Base-by-base conservation (phyloP, 768 basidiomycete species). In the Suillus decipiens region DNA sequence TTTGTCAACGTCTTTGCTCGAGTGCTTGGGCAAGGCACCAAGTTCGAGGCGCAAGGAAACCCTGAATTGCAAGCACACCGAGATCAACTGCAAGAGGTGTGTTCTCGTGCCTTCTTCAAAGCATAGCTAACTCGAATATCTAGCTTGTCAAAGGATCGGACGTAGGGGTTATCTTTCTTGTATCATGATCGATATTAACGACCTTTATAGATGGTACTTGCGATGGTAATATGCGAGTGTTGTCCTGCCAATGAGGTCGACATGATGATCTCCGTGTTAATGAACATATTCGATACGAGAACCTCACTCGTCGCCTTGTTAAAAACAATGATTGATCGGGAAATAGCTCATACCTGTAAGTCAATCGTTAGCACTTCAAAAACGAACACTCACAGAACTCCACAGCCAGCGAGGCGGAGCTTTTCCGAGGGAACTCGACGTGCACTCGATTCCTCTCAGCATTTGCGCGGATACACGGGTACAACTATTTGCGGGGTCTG, bases 381-480 rank as follows among this genome's bases (percentile, higher is more conserved):
- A 51, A 37, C 24, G 15, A 33, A 61, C 60, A 57, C 61, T 54
- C 59, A 66, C 61, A 48, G 53, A 39, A 12, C 33, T 62, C 48
- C 47, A n/a, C 73, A 94, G 95, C 86, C 45, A 89, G 82, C 67
- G 93, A 96, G 66, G 81, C 88, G 1, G 83, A 85, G n/a, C 77
- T 98, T 9, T 97, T 98, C 79, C 83, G 96, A 57, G 82, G 90
- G 64, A 97, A 96, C 73, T 89, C 91, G 2, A 92, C 91, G 1
- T 93, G 89, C 68, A 92, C 91, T n/a, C 80, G 91, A 48, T 89
- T 98, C 63, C 77, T 97, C 51, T 93, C 93, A 7, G 86, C 88
- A 2, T 96, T 96, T 68, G 93, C 92, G 4, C 88, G 83, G 71
- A 86, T 90, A n/a, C 93, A 95, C 64, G 96, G 95, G 5, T 97